Base-by-base conservation (phyloP, 2,329 filamentous ascomycete genomes). In the Zasmidium citrigriseum region DNA sequence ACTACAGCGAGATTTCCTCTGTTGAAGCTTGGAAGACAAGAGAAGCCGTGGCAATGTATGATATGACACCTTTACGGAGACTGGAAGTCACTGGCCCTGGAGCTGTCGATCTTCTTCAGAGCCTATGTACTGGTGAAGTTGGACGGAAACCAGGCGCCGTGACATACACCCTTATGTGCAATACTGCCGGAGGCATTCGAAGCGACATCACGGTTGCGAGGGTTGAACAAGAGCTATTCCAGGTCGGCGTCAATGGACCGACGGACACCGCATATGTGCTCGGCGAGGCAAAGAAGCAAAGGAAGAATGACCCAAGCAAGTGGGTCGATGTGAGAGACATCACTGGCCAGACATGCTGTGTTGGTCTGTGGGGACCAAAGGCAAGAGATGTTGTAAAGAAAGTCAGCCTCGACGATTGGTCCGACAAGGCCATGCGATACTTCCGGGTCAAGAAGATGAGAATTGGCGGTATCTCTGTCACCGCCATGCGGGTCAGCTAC, bases 11-110 rank as follows among this genome's bases (percentile, higher is more conserved):
- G 0, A 81, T 87, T 38, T 78, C 80, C 0, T 84, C 83, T 0
- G 84, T 76, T 0, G 85, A 88, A 68, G 85, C 85, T 0, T 87
- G 84, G 84, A 87, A 85, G 74, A 87, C 85, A 1, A 79, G 86
- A 1, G 86, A 83, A 4, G 81, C 83, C 0, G 84, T 82, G 1
- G 85, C 83, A 7, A 78, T 88, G 78, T 88, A 83, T 65, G 85
- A 88, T 62, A 80, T 87, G 78, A 86, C 84, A 1, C 80, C 85
- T 0, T 77, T 86, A 34, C 79, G 84, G 21, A 77, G 85, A 1
- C 75, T 88, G 2, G 82, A 86, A 57, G 75, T 87, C 0, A 78
- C 78, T 1, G 86, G 85, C 0, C 82, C 84, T 0, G 85, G 85
- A 0, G 81, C 84, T 1, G 73, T 79, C 0, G 70, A 78, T n/a